A percentile compares a stretch with the other conserved stretches of the same genome.
phyloP scores from a whole-genome alignment of 257 asterid species.

The Ligustrum vulgare region DNA sequence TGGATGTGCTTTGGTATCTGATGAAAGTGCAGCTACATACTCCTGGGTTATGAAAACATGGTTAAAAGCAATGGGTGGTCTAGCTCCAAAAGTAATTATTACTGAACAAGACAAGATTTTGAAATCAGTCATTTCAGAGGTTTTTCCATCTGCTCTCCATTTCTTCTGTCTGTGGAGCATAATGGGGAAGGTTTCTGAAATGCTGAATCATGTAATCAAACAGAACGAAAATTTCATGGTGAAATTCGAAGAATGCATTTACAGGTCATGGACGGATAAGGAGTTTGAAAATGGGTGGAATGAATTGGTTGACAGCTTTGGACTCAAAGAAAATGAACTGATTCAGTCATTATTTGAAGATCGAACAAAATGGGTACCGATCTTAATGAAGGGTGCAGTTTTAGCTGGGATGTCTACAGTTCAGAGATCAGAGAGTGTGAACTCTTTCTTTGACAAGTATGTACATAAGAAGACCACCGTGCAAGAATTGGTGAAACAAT shows the following conservation, averaged over 20 bases:
- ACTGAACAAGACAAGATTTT: conserved; percentile 69
- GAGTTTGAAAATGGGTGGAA: conserved; percentile 87
- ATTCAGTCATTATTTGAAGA: conserved; percentile 67
- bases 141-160: conserved; percentile 69
- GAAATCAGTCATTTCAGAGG: conserved; percentile 59
- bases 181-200: conserved; percentile 71
- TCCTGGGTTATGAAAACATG: conserved; percentile 87
- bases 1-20: conserved; percentile 92
- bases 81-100: conserved; percentile 71
- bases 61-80: conserved; percentile 88
- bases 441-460: conserved; percentile 85
- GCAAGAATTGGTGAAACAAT: conserved; percentile 79
- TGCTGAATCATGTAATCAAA: conserved; percentile 61
- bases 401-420: conserved; percentile 84
- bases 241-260: conserved; percentile 71
- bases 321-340: conserved; percentile 67
- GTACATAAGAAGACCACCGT: conserved; percentile 84
- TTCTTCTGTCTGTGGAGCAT: conserved; percentile 73
- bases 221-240: conserved; percentile 63
- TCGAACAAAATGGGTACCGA: conserved; percentile 78
- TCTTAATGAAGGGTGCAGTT: conserved; percentile 57
- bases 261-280: conserved; percentile 82
- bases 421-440: conserved; percentile 82
- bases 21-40: conserved; percentile 67
- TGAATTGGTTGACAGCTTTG: conserved; percentile 70